Base-by-base conservation (phyloP, 148 eudicot genomes). In the Mesembryanthemum crystallinum region DNA sequence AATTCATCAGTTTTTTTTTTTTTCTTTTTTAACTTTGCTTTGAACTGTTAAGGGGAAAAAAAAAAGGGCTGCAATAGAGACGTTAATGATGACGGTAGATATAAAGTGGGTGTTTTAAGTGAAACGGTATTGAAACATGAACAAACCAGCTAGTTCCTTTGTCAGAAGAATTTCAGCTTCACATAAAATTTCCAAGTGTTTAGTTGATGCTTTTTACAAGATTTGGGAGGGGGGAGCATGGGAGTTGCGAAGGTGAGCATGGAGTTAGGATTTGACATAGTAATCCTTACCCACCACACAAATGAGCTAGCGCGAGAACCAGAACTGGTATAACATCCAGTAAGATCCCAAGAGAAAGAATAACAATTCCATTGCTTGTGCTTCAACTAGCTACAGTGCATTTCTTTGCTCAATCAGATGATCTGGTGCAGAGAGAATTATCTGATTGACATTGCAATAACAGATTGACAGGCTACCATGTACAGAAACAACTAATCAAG, bases 381-480 rank as follows among this genome's bases (percentile, higher is more conserved):
- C 58, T 57, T 66, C 72, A 10, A 39, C 72, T 42, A 58, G 45
- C 73, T 60, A 67, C 69, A 58, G 15, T 21, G 61, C 64, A 54
- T 76, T 28, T 59, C 42, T 80, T 64, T 63, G 67, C 60, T 27
- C 18, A 71, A 54, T 45, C 24, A 45, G 51, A 39, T 58, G 42
- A 30, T 18, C 11, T 43, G 60, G 61, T 37, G 49, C 52, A 45
- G 32, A 51, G 65, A 54, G 71, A 30, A 25, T 39, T 25, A 27
- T 51, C 71, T 8, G 49, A 33, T 54, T 78, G 68, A 29, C 17
- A 58, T 35, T 25, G 76, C 54, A 64, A 71, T 64, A 17, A 66
- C 42, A 57, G 23, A 64, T 64, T 64, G 11, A 66, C 42, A 57
- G 23, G 72, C 68, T 75, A 73, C 82, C 71, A 62, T 78, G 64